These are phyloP conservation scores for Amaranthus hypochondriacus DNA, from an alignment of 148 eudicot species.

Conservation along the genomic window DNA sequence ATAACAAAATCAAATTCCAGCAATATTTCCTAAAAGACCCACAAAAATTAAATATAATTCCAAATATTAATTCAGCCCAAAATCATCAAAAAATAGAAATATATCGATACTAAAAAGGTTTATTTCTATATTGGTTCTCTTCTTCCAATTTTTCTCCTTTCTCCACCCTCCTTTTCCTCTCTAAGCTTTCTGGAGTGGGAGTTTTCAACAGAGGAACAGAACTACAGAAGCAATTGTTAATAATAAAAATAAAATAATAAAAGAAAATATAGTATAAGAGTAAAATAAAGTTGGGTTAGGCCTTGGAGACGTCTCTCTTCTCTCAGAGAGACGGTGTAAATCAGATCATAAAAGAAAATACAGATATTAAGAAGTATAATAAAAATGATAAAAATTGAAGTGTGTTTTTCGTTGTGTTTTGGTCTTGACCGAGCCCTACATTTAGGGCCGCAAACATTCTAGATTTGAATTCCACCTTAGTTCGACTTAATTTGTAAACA, in stretches of 20 bases:
- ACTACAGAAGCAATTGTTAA: background rate
- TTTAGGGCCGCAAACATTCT: too few relatives aligned
- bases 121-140: background rate
- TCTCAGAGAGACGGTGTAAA: too few relatives aligned
- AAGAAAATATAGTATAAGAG: background rate
- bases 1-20: slow-evolving; percentile 8
- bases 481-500: too few relatives aligned
- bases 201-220: slow-evolving; percentile 21
- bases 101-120: background rate
- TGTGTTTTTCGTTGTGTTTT: slow-evolving; percentile 9
- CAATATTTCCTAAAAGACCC: slow-evolving; percentile 1
- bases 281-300: background rate
- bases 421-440: background rate
- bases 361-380: background rate
- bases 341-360: background rate
- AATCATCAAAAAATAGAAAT: background rate
- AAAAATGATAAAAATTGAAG: background rate
- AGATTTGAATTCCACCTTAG: too few relatives aligned
- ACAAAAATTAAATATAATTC: slow-evolving; percentile 1
- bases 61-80: slow-evolving; percentile 9
- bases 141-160: slow-evolving; percentile 1
- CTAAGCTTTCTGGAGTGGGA: slow-evolving; percentile 24
- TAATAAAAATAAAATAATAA: background rate
- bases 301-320: too few relatives aligned
- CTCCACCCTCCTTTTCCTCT: slow-evolving; percentile 9